These are phyloP conservation scores for Litchi chinensis DNA, from an alignment of 345 rosid genomes.

Conservation along the genomic window DNA sequence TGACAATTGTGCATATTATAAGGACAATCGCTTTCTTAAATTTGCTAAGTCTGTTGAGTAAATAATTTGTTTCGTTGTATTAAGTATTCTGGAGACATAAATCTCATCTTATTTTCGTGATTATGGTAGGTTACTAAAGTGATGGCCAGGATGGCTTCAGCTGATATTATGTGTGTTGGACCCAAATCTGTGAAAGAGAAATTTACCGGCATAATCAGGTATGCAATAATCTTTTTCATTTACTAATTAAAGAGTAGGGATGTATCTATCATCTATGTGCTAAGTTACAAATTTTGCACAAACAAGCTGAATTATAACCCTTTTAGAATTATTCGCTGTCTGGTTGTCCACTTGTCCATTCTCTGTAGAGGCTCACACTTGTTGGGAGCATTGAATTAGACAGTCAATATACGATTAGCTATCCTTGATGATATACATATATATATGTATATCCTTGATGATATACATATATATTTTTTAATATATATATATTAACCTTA, in stretches of 20 bases:
- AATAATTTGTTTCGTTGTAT: slow-evolving; percentile 1
- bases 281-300: neutral
- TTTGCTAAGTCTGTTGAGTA: neutral
- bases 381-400: neutral
- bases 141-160: slow-evolving; percentile 73
- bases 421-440: too few relatives aligned
- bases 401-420: neutral
- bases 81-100: neutral
- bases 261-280: slow-evolving; percentile 4
- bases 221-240: neutral
- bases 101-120: slow-evolving; percentile 1
- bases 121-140: slow-evolving; percentile 76
- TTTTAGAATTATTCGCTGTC: neutral
- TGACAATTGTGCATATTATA: neutral
- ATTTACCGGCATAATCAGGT: slow-evolving; percentile 85
- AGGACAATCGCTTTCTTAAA: neutral
- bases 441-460: neutral
- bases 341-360: neutral
- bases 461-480: too few relatives aligned
- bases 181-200: slow-evolving; percentile 77
- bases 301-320: neutral
- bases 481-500: too few relatives aligned
- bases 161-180: slow-evolving; percentile 87
- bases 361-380: neutral
- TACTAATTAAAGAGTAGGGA: neutral